These are phyloP conservation scores for Nannizziopsis barbatae DNA, from an alignment of 2,329 filamentous ascomycete genomes.

Conservation along the genomic window DNA sequence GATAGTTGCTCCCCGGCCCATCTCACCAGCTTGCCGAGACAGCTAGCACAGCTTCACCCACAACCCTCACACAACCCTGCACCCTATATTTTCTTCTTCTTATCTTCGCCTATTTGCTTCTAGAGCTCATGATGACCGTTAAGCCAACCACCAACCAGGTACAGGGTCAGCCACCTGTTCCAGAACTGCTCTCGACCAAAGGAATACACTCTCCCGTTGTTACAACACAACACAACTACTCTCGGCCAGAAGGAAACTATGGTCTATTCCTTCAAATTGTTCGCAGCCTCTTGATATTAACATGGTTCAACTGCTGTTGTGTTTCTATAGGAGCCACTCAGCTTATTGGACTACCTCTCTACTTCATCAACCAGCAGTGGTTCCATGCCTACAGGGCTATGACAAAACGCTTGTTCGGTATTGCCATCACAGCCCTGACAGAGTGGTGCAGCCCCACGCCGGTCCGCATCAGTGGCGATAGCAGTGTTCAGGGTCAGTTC, in stretches of 20 bases:
- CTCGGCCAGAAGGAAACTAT: conserved; percentile 34
- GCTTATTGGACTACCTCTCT: conserved; percentile 49
- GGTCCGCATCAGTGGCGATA: conserved; percentile 52
- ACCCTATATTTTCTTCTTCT: neutral
- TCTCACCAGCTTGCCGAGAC: too few species aligned
- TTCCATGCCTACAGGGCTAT: conserved; percentile 56
- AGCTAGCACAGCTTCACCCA: too few species aligned
- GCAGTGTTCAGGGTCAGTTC: conserved; percentile 49
- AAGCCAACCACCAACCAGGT: conserved; percentile 15
- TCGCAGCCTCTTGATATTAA: conserved; percentile 34
- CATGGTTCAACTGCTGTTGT: conserved; percentile 37
- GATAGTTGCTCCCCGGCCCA: too few species aligned
- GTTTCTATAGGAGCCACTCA: conserved; percentile 44
- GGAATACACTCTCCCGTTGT: conserved; percentile 11
- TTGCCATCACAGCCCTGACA: conserved; percentile 51
- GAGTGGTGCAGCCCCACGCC: conserved; percentile 53
- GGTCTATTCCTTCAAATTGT: conserved; percentile 36
- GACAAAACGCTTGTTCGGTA: conserved; percentile 54
- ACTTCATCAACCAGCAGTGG: conserved; percentile 49
- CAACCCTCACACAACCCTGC: neutral
- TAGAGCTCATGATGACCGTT: too few species aligned
- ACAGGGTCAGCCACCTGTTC: conserved; percentile 22
- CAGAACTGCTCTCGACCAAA: conserved; percentile 1
- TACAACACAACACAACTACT: conserved; percentile 20
- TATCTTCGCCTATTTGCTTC: neutral